A percentile compares a stretch with the other conserved stretches of the same genome.
Conservation (phyloP, 2,329 filamentous ascomycete genomes). For the Penicillium paneum region DNA sequence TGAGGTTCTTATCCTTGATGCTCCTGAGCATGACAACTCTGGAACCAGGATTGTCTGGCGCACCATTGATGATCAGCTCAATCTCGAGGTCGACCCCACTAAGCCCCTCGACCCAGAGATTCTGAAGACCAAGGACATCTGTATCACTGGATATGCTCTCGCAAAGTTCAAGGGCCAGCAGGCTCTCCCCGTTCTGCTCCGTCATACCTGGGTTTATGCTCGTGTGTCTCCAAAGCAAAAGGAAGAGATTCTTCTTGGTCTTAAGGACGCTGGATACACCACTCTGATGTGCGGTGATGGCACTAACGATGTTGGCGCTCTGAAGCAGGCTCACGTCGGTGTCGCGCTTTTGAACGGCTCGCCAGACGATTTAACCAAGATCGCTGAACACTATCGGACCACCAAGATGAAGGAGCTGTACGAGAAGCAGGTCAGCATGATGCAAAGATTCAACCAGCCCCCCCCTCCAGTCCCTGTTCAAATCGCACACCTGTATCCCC, state of each 20-base stretch:
- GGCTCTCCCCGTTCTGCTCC: slow-evolving; percentile 72
- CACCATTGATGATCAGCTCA: slow-evolving; percentile 86
- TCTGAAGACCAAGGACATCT: slow-evolving; percentile 81
- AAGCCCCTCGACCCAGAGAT: slow-evolving; percentile 78
- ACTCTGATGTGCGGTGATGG: slow-evolving; percentile 98
- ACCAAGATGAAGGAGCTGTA: slow-evolving; percentile 99
- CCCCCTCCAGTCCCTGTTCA: slow-evolving; percentile 84
- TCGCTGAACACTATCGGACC: slow-evolving; percentile 88
- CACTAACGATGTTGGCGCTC: slow-evolving; percentile 93
- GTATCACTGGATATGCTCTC: slow-evolving; percentile 91
- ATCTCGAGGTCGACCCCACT: slow-evolving; percentile 78
- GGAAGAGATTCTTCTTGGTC: slow-evolving; percentile 93
- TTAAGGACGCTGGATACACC: slow-evolving; percentile 96
- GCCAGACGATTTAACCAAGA: slow-evolving; percentile 82
- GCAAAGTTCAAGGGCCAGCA: slow-evolving; percentile 80
- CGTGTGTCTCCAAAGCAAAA: slow-evolving; percentile 98
- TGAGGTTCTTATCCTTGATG: slow-evolving; percentile 89
- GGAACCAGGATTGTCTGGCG: slow-evolving; percentile 87
- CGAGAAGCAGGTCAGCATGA: slow-evolving; percentile 88
- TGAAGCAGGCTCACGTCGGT: slow-evolving; percentile 97
- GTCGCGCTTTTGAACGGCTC: slow-evolving; percentile 95
- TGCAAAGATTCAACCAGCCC: slow-evolving; percentile 93
- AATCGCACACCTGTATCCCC: slow-evolving; percentile 92
- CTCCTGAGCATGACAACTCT: slow-evolving; percentile 81
- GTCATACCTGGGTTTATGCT: slow-evolving; percentile 95